Conservation (phyloP, 305 asterid genomes). For the Andrographis paniculata region DNA sequence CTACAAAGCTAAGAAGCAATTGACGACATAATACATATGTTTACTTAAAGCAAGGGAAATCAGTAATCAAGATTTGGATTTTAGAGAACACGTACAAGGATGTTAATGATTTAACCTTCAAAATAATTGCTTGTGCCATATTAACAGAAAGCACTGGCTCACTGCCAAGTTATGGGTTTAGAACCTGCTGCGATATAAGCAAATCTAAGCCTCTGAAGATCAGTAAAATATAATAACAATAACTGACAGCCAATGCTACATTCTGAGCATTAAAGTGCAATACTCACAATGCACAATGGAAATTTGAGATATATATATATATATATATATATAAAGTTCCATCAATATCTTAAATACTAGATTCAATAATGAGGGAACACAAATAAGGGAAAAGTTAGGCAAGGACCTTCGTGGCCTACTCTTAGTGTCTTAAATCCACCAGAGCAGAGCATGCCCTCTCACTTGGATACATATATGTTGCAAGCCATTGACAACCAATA, state of each 20-base stretch:
- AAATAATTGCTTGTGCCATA: background rate
- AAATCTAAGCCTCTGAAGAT: background rate
- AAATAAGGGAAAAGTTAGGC: background rate
- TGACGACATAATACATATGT: background rate
- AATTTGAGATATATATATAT: too few species aligned
- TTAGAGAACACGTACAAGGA: background rate
- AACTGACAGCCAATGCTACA: background rate
- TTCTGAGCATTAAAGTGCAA: background rate
- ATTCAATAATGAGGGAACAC: background rate
- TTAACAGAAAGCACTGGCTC: background rate
- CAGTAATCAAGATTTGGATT: background rate
- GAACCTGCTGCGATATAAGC: background rate
- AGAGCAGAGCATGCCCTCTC: background rate
- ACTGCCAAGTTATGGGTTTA: background rate
- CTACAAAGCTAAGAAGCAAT: background rate
- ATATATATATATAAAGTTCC: background rate
- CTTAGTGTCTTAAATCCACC: constrained; percentile 5
- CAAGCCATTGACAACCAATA: background rate
- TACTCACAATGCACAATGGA: too few species aligned
- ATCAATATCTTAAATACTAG: background rate
- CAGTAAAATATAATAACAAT: background rate
- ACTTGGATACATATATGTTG: constrained; percentile 1
- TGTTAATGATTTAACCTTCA: background rate
- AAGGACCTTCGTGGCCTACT: background rate
- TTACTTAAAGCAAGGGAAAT: background rate